A percentile compares a stretch with the other conserved stretches of the same genome.
phyloP scores from a whole-genome alignment of 208 protist genomes.

The Leishmania lainsoni region DNA sequence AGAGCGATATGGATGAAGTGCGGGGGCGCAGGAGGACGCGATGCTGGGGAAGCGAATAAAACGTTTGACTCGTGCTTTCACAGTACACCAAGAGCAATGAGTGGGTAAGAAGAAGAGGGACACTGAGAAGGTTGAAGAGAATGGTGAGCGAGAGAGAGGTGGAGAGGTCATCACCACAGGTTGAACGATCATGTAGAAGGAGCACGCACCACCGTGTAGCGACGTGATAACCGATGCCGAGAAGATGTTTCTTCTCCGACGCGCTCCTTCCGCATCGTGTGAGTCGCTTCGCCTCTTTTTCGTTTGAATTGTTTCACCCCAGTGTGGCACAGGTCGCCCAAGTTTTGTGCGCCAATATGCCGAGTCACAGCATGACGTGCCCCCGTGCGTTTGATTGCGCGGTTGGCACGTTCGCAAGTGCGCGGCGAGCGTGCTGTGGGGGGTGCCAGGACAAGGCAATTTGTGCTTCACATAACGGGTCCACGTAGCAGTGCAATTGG shows the following conservation, averaged over 20 bases:
- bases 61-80: not conserved
- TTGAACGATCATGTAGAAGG: not conserved
- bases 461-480: too few relatives aligned
- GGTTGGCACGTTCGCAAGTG: not conserved
- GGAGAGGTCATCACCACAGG: not conserved
- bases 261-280: not conserved
- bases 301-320: too few relatives aligned
- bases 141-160: too few relatives aligned
- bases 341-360: not conserved
- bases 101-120: not conserved
- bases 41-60: not conserved
- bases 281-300: not conserved
- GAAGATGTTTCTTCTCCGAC: not conserved
- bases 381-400: not conserved
- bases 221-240: not conserved
- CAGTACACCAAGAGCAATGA: too few relatives aligned
- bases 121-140: not conserved
- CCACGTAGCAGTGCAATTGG: not conserved
- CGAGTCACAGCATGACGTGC: constrained; percentile 1
- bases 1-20: not conserved
- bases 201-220: not conserved
- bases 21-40: not conserved
- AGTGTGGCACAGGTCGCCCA: not conserved
- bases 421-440: not conserved
- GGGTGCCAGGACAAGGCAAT: not conserved